These are phyloP conservation scores for Trichaptum fuscoviolaceum DNA, from an alignment of 768 basidiomycete genomes.

Conservation along the genomic window DNA sequence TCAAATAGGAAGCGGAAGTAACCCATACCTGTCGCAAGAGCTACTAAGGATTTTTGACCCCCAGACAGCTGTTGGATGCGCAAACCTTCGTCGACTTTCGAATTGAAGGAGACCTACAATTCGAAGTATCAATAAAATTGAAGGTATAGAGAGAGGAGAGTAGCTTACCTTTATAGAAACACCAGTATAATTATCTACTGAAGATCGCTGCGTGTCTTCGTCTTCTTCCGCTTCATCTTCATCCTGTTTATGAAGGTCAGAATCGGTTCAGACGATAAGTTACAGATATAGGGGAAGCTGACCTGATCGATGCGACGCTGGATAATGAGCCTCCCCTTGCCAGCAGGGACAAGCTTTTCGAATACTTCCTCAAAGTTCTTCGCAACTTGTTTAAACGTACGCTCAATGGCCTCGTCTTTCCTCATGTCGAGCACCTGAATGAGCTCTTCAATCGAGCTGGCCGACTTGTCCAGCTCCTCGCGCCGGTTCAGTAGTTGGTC, in stretches of 20 bases:
- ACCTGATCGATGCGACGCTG: slow-evolving; percentile 87
- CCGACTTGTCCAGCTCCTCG: slow-evolving; percentile 88
- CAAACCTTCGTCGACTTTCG: slow-evolving; percentile 93
- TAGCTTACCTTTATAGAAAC: slow-evolving; percentile 81
- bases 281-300: slow-evolving; percentile 15
- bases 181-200: slow-evolving; percentile 93
- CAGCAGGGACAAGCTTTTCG: slow-evolving; percentile 91
- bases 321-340: slow-evolving; percentile 87
- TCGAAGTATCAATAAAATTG: slow-evolving; percentile 1
- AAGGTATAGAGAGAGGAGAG: neutral
- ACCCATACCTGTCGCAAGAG: slow-evolving; percentile 76
- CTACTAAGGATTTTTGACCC: slow-evolving; percentile 96
- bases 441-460: slow-evolving; percentile 84
- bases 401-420: slow-evolving; percentile 97
- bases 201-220: slow-evolving; percentile 66
- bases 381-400: slow-evolving; percentile 97
- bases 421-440: slow-evolving; percentile 92
- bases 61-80: slow-evolving; percentile 96
- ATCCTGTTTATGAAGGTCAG: slow-evolving; percentile 40
- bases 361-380: slow-evolving; percentile 97
- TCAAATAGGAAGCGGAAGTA: neutral
- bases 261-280: neutral
- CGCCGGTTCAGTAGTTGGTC: slow-evolving; percentile 84
- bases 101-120: slow-evolving; percentile 92
- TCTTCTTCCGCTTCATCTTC: slow-evolving; percentile 69